Evolutionary conservation across 768 basidiomycete genomes (phyloP).

Genomic region (Leucogyrophana mollusca): DNA sequence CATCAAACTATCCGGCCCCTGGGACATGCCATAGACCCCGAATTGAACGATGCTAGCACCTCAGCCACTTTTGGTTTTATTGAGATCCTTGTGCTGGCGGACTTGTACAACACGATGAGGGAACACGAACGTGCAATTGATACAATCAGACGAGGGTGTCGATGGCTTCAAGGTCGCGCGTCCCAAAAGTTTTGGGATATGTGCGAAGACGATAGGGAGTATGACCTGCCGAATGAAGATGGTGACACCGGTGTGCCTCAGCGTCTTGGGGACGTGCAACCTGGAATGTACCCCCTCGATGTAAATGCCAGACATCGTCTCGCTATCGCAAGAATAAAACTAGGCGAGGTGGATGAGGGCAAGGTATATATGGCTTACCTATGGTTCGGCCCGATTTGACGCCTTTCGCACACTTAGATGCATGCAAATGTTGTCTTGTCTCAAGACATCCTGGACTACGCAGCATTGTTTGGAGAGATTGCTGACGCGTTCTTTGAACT

Average conservation of each 20-base stretch:
- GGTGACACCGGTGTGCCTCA: constrained; percentile 21
- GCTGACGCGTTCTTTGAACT: constrained; percentile 82
- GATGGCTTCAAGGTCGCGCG: constrained; percentile 89
- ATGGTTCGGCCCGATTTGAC: not conserved
- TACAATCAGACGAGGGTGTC: constrained; percentile 68
- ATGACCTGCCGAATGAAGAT: constrained; percentile 45
- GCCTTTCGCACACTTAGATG: constrained; percentile 40
- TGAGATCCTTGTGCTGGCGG: constrained; percentile 82
- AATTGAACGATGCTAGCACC: constrained; percentile 10
- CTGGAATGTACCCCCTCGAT: constrained; percentile 61
- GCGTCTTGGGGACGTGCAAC: constrained; percentile 47
- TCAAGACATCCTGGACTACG: constrained; percentile 75
- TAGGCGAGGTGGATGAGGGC: constrained; percentile 79
- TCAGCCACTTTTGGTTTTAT: constrained; percentile 20
- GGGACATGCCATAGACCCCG: constrained; percentile 42
- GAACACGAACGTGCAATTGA: constrained; percentile 68
- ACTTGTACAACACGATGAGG: constrained; percentile 72
- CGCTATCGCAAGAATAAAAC: constrained; percentile 77
- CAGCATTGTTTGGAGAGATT: constrained; percentile 76
- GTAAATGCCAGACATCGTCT: constrained; percentile 81
- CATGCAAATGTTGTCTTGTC: constrained; percentile 73
- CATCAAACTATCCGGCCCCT: constrained; percentile 43
- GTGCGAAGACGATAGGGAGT: constrained; percentile 88
- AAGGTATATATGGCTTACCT: constrained; percentile 47
- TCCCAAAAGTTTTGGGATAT: constrained; percentile 78